Base-by-base conservation (phyloP, 2,329 filamentous ascomycete genomes). In the Aspergillus uvarum region DNA sequence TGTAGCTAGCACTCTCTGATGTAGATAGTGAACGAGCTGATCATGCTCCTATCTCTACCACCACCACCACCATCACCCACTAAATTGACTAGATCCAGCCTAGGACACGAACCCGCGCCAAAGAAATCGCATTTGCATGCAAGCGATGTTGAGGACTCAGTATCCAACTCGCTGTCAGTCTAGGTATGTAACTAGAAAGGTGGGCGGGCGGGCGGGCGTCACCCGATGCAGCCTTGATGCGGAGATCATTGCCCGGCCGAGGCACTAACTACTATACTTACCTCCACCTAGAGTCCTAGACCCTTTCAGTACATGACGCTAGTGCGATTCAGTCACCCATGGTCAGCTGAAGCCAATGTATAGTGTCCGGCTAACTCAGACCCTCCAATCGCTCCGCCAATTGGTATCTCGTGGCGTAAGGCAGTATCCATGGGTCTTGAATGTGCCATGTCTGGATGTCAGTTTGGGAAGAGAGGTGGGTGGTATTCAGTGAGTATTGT, bases 261-360 rank as follows among this genome's bases (percentile, higher is more conserved):
- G n/a, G 16, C 16, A 12, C 14, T 35, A 4, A 32, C 1, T 32
- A 32, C 31, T 32, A 32, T 32, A 32, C 31, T 32, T 32, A 32
- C 31, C 7, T 32, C 31, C 32, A 6, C 11, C 5, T 29, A 29
- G 22, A 22, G 22, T 22, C 26, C 26, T 47, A 47, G 42, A 29
- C 19, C 29, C 26, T 54, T 54, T 54, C 52, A 54, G 22, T 55
- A 55, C 53, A 48, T 47, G 53, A 55, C 53, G 53, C 42, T 55
- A 48, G 53, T 21, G 42, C n/a, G 22, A 19, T 16, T 26, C 24
- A 54, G 32, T 16, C 32, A 35, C 32, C 32, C 14, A 56, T 61
- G 62, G 65, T 66, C 62, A 63, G 54, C 63, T 61, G 24, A 52
- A 51, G 42, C 56, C 56, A 59, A 22, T 60, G 16, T n/a, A 38